These are phyloP conservation scores for Spiraea crenata DNA, from an alignment of 331 rosid genomes.

Conservation along the genomic window DNA sequence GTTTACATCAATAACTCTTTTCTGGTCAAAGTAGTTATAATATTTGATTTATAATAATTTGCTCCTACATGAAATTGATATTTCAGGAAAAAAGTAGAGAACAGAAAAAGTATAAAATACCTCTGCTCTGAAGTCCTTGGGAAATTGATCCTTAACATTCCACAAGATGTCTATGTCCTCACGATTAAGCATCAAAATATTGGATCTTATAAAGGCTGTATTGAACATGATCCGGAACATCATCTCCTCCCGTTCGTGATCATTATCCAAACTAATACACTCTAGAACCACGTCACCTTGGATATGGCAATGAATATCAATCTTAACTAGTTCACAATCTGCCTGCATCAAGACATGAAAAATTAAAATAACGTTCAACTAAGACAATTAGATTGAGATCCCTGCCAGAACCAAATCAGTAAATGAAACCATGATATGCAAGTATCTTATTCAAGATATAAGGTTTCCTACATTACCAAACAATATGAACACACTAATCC, in stretches of 20 bases:
- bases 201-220: conserved; percentile 91
- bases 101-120: conserved; percentile 40
- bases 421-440: conserved; percentile 26
- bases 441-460: neutral
- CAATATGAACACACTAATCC: no score
- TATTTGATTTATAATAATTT: neutral
- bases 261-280: conserved; percentile 78
- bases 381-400: neutral
- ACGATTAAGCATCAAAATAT: conserved; percentile 91
- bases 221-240: conserved; percentile 96
- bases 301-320: conserved; percentile 89
- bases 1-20: no score
- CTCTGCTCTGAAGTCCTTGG: conserved; percentile 91
- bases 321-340: conserved; percentile 84
- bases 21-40: no score
- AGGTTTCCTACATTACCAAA: neutral
- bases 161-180: conserved; percentile 83
- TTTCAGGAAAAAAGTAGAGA: conserved; percentile 11
- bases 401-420: conserved; percentile 10
- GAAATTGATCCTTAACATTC: conserved; percentile 75
- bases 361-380: conserved; percentile 5
- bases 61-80: conserved; percentile 24
- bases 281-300: conserved; percentile 98
- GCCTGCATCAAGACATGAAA: conserved; percentile 48
- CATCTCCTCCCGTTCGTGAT: conserved; percentile 83